phyloP scores from a whole-genome alignment of 2,329 filamentous ascomycete genomes.

The Fusarium buxicola region DNA sequence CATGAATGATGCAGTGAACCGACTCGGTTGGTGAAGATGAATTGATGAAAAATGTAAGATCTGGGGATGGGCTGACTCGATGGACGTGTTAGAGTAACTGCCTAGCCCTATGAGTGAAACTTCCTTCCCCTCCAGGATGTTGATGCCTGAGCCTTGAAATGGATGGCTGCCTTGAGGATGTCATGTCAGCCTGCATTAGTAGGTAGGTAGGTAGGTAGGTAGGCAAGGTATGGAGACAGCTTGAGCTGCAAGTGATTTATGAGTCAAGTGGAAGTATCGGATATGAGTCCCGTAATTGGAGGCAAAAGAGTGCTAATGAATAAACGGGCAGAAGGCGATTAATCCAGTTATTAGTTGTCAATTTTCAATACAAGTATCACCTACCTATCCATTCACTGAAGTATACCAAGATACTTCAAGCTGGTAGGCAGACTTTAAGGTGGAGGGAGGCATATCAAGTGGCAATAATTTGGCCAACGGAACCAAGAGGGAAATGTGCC shows the following conservation, averaged over 20 bases:
- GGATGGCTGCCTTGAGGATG: slow-evolving; percentile 38
- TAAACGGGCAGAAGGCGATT: background rate
- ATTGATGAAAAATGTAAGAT: slow-evolving; percentile 11
- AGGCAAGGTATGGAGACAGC: background rate
- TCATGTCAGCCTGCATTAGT: slow-evolving; percentile 19
- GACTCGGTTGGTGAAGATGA: no score
- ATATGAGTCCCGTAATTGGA: background rate
- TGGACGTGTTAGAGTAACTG: no score
- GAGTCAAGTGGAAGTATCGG: background rate
- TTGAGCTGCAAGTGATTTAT: background rate
- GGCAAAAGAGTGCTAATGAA: background rate
- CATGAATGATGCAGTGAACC: background rate
- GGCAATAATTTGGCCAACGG: no score
- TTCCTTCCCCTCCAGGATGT: slow-evolving; percentile 12
- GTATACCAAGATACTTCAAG: no score
- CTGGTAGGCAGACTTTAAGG: no score
- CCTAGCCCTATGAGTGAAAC: slow-evolving; percentile 3
- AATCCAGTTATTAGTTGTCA: background rate
- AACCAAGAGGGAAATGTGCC: background rate
- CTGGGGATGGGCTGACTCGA: slow-evolving; percentile 21
- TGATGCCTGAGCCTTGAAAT: slow-evolving; percentile 31
- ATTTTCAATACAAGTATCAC: no score
- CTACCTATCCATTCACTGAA: no score
- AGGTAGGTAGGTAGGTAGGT: background rate
- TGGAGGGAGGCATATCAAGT: no score